Evolutionary conservation across 208 protist genomes (phyloP).

Genomic region (Crithidia expoeki): DNA sequence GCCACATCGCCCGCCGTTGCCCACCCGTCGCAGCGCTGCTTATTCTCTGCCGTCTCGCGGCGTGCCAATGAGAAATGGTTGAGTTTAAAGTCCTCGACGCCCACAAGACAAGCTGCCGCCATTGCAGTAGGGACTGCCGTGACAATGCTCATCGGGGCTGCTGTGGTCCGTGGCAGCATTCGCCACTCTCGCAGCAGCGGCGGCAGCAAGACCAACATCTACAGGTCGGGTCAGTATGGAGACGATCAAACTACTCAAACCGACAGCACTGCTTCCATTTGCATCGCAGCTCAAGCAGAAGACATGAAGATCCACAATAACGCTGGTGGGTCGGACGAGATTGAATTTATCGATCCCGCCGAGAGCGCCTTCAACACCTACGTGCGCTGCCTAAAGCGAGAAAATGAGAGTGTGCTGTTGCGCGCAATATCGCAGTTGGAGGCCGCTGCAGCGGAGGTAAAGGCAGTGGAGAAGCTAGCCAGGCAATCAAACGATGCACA

Average conservation of each 20-base stretch:
- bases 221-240: no score
- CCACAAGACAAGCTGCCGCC: no score
- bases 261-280: no score
- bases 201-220: no score
- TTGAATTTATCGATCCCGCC: slow-evolving; percentile 54
- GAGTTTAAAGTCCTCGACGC: no score
- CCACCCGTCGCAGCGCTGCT: slow-evolving; percentile 18
- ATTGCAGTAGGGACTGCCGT: no score
- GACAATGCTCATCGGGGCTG: no score
- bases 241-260: no score
- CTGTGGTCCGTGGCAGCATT: no score
- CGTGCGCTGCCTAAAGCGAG: slow-evolving; percentile 35
- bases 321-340: slow-evolving; percentile 39
- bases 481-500: slow-evolving; percentile 9
- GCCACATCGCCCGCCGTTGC: neutral
- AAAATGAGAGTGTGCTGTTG: slow-evolving; percentile 48
- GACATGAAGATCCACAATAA: no score
- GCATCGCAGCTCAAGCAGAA: no score
- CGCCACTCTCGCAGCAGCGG: no score
- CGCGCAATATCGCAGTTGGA: slow-evolving; percentile 44
- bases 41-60: slow-evolving; percentile 9
- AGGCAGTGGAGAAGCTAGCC: neutral
- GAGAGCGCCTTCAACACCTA: slow-evolving; percentile 53
- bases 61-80: neutral
- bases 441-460: slow-evolving; percentile 5